phyloP scores from a whole-genome alignment of 805 yeast genomes.

The Kodamaea hsintzibuensis region DNA sequence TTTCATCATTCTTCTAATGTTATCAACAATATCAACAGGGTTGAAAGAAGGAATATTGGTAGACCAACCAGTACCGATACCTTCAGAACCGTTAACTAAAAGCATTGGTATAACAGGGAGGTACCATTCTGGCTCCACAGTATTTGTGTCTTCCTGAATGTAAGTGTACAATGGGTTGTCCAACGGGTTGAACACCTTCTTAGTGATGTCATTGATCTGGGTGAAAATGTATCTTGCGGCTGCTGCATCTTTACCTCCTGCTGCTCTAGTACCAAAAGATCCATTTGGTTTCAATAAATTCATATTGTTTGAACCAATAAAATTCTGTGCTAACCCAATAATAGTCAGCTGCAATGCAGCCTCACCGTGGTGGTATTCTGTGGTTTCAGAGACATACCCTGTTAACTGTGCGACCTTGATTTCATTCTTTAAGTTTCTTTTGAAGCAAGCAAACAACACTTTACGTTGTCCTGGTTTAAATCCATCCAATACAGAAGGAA shows the following conservation, averaged over 20 bases:
- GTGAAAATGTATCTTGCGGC: conserved; percentile 97
- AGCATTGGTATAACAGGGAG: conserved; percentile 92
- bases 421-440: conserved; percentile 72
- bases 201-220: conserved; percentile 72
- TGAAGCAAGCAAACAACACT: conserved; percentile 84
- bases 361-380: conserved; percentile 97
- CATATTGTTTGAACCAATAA: conserved; percentile 88
- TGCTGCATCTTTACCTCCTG: conserved; percentile 98
- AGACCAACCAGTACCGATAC: conserved; percentile 99
- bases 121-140: conserved; percentile 96
- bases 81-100: conserved; percentile 95
- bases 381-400: conserved; percentile 84
- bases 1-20: conserved; percentile 70
- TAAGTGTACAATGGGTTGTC: conserved; percentile 80
- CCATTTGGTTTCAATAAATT: conserved; percentile 88
- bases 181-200: conserved; percentile 70
- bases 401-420: conserved; percentile 89
- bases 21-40: conserved; percentile 78
- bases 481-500: conserved; percentile 93
- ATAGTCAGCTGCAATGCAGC: conserved; percentile 84
- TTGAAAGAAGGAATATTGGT: conserved; percentile 89
- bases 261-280: conserved; percentile 92
- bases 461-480: conserved; percentile 97
- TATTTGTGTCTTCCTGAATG: conserved; percentile 87
- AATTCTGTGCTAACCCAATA: conserved; percentile 92